These are phyloP conservation scores for Stachybotrys elegans DNA, from an alignment of 2,329 filamentous ascomycete species.

Conservation along the genomic window DNA sequence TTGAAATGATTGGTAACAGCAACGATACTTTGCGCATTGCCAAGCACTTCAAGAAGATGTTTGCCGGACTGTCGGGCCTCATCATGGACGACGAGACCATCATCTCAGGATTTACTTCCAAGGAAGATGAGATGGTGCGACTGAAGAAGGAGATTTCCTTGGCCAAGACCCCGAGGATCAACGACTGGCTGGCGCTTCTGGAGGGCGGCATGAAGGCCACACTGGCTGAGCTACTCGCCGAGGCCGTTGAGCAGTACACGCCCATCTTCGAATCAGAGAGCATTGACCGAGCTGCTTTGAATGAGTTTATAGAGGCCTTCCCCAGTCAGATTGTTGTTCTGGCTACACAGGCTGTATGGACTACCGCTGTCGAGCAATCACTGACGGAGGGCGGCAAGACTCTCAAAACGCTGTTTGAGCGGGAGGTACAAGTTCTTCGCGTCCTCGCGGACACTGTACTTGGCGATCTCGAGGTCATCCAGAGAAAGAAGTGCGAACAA, in stretches of 20 bases:
- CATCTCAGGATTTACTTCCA: constrained; percentile 90
- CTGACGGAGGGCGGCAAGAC: constrained; percentile 66
- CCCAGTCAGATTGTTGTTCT: constrained; percentile 95
- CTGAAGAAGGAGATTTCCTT: constrained; percentile 90
- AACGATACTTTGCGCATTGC: constrained; percentile 94
- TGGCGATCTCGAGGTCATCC: constrained; percentile 79
- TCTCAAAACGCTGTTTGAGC: constrained; percentile 68
- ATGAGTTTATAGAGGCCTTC: constrained; percentile 75
- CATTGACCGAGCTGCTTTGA: constrained; percentile 67
- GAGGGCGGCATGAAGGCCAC: constrained; percentile 93
- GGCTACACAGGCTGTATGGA: constrained; percentile 92
- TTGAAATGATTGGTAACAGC: constrained; percentile 99
- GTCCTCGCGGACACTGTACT: constrained; percentile 85
- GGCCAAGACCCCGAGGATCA: constrained; percentile 91
- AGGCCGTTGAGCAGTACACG: constrained; percentile 78
- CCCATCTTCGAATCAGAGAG: constrained; percentile 68
- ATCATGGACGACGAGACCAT: constrained; percentile 85
- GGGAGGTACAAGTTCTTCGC: constrained; percentile 78
- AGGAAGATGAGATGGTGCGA: constrained; percentile 84
- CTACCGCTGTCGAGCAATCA: constrained; percentile 74
- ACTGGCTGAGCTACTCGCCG: constrained; percentile 81
- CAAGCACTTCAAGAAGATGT: constrained; percentile 99
- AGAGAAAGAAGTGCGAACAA: constrained; percentile 95
- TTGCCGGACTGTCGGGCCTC: constrained; percentile 88
- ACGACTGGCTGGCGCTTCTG: constrained; percentile 94